These are phyloP conservation scores for Tetrapisispora phaffii DNA, from an alignment of 805 yeast genomes.

Conservation along the genomic window DNA sequence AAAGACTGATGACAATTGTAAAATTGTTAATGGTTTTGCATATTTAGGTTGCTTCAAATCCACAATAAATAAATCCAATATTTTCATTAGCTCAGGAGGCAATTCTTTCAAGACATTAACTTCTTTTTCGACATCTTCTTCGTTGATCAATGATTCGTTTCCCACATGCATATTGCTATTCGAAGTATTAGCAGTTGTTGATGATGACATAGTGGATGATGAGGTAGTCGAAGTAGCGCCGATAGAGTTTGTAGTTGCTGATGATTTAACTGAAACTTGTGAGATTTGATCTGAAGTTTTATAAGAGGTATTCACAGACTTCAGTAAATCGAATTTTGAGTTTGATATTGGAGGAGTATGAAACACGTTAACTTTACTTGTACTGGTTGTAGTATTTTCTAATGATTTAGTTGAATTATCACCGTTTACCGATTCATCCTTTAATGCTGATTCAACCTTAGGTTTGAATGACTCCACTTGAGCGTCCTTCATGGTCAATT, in stretches of 20 bases:
- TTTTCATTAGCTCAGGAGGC: conserved; percentile 21
- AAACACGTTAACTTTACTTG: conserved; percentile 8
- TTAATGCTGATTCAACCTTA: too few species aligned
- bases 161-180: background rate
- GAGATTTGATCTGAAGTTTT: conserved; percentile 3
- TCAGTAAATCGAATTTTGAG: conserved; percentile 18
- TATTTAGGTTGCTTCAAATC: conserved; percentile 31
- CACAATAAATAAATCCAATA: conserved; percentile 22
- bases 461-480: too few species aligned
- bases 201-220: background rate
- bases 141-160: conserved; percentile 5
- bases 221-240: background rate
- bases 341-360: conserved; percentile 28
- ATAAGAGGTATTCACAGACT: conserved; percentile 20
- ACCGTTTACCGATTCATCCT: background rate
- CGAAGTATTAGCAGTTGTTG: conserved; percentile 1
- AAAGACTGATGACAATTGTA: conserved; percentile 24
- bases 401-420: too few species aligned
- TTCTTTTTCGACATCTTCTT: conserved; percentile 20
- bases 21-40: conserved; percentile 21
- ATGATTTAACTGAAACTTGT: background rate
- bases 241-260: background rate
- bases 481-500: too few species aligned
- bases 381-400: background rate
- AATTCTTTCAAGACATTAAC: conserved; percentile 12